Base-by-base conservation (phyloP, 2,329 filamentous ascomycete species). In the Calonectria multiphialidica region DNA sequence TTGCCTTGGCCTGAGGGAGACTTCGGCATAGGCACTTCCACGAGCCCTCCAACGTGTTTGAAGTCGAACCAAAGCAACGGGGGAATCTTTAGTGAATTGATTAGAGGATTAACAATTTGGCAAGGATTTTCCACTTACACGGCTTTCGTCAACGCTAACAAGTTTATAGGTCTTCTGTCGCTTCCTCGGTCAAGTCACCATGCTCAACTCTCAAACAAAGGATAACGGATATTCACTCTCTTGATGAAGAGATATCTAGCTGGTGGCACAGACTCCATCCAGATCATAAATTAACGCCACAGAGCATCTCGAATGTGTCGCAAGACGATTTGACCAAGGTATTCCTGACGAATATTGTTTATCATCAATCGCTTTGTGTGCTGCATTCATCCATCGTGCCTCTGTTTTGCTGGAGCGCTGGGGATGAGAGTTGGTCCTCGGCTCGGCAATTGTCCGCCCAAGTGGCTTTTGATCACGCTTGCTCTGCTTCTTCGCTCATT, bases 321-420 rank as follows among this genome's bases (percentile, higher is more conserved):
- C 21, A 15, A 7, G 50, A 55, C 25, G 40, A 44, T 15, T 42
- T 74, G 13, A 55, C 68, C 18, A 73, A 62, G 5, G 23, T 66
- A 5, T 15, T 74, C 1, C 61, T 74, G 2, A 30, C n/a, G 0
- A 73, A 74, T 28, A 47, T 75, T 8, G 64, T 77, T 3, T 76
- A 78, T 42, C 73, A 75, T 28, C 76, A 78, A 21, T 75, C 70
- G 15, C 42, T 76, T 4, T 78, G 76, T 25, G 72, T 68, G 5
- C 64, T 78, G 15, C 77, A 78, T 50, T 67, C 77, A 1, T 78
- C 76, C 1, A 74, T 78, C 15, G 74, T 78, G 3, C 77, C 77
- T 5, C 55, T 78, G 3, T 78, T 77, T 61, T 78, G 70, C 21
- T 76, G 76, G 72, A 47, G 68, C 15, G 10, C 67, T 5, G 47